Base-by-base conservation (phyloP, 1,139 yeast species). In the Pichia sp. region DNA sequence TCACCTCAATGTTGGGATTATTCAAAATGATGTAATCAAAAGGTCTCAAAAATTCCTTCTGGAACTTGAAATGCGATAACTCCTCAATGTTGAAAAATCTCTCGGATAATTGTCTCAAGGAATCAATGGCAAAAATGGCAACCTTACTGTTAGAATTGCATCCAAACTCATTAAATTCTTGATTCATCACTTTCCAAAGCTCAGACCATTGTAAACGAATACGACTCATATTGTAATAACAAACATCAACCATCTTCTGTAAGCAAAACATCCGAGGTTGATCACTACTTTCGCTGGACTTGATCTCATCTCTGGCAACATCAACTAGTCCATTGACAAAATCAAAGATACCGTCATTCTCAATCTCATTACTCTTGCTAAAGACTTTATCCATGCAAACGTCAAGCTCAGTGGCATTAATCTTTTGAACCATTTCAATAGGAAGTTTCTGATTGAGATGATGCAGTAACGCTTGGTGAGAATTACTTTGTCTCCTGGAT, bases 121-220 rank as follows among this genome's bases (percentile, higher is more conserved):
- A 88, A 58, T 93, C 98, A 41, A 93, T 67, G 1, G 98, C 97
- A 62, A 91, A 87, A 49, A 83, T 78, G 5, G 84, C 91, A 46
- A 91, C 83, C 3, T 78, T 77, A 34, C 72, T 65, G 52, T 88
- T 91, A 34, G 71, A 61, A 52, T 84, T 85, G 44, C 94, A 80
- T 3, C 95, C 94, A 45, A 87, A 91, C 31, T 68, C 72, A 47
- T 86, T 85, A 62, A 93, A 91, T 29, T 87, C 85, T 45, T 75
- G 84, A 11, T 95, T 96, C 83, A 93, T 83, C 11, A 85, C 81
- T 7, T 82, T 73, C 99, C 99, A 93, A 41, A 93, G 67, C 40
- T 86, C 94, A 8, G 95, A 77, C 97, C 98, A 93, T 62, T 93
- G 96, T 46, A 93, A 78, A 56, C 96, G 77, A 51, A 93, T 87